Evolutionary conservation across 768 basidiomycete species (phyloP).

Genomic region (Tulasnella sp.): DNA sequence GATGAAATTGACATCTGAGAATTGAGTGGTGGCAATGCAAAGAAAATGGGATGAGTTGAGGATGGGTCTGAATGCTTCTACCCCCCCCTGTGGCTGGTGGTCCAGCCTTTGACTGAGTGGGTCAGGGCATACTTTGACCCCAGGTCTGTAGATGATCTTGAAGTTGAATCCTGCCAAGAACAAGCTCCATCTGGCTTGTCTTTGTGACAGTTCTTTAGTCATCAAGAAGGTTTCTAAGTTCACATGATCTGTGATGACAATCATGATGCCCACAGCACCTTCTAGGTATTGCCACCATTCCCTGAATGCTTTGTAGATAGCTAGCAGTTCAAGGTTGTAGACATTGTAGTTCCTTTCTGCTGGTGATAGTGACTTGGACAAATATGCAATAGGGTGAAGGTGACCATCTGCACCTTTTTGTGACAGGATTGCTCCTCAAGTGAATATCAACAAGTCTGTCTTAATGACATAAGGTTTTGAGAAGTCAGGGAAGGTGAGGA

Average conservation of each 20-base stretch:
- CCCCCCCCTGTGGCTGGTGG: no score
- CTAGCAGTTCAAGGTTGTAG: background rate
- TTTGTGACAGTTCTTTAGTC: background rate
- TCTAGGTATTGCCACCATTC: background rate
- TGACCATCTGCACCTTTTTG: background rate
- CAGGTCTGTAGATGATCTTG: background rate
- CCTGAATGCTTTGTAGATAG: background rate
- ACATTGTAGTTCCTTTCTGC: slow-evolving; percentile 2
- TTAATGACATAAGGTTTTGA: background rate
- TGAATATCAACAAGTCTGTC: background rate
- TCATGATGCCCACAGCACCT: background rate
- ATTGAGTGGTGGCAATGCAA: no score
- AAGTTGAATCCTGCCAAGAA: background rate
- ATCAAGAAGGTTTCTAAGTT: slow-evolving; percentile 20
- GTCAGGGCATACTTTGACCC: background rate
- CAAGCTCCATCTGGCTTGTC: background rate
- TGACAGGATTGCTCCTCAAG: background rate
- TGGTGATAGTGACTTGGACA: background rate
- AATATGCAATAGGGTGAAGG: background rate
- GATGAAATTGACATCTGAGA: no score
- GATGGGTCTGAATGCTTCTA: no score
- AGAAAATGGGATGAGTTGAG: no score
- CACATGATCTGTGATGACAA: background rate
- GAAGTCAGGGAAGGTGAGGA: background rate
- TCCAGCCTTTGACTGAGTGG: background rate